Evolutionary conservation across 345 rosid species (phyloP).

Genomic region (Acer yangbiense): DNA sequence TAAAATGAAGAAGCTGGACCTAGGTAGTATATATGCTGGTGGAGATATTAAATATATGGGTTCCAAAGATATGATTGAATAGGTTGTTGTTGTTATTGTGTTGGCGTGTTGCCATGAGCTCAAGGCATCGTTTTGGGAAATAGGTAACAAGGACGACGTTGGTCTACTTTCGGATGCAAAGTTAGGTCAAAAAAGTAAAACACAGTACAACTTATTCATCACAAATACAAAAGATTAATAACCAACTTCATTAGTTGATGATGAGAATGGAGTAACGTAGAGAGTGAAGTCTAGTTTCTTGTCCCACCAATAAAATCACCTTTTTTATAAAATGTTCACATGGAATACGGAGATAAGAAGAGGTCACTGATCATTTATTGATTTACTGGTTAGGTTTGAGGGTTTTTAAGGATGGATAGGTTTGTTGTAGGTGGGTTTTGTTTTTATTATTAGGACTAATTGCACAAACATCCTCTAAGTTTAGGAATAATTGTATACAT

Average conservation of each 20-base stretch:
- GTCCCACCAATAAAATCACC: conserved; percentile 6
- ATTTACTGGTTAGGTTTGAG: conserved; percentile 4
- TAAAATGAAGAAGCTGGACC: not conserved
- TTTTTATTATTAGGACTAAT: not conserved
- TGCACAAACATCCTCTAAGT: no score
- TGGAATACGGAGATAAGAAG: no score
- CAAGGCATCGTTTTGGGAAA: not conserved
- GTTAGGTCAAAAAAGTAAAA: not conserved
- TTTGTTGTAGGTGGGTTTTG: not conserved
- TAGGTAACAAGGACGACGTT: no score
- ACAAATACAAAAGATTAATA: not conserved
- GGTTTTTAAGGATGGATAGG: conserved; percentile 1
- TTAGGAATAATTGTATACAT: no score
- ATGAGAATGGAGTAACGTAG: not conserved
- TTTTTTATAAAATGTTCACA: no score
- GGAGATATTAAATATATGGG: not conserved
- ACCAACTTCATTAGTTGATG: not conserved
- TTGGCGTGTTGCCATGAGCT: conserved; percentile 6
- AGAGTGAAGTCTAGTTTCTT: not conserved
- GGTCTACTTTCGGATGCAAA: not conserved
- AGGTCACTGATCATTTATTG: not conserved
- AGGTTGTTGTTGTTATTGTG: not conserved
- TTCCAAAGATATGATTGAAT: not conserved
- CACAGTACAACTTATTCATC: not conserved
- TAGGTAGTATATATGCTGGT: not conserved